Evolutionary conservation across 2,329 filamentous ascomycete species (phyloP).

Genomic region (Orbilia blumenaviensis): DNA sequence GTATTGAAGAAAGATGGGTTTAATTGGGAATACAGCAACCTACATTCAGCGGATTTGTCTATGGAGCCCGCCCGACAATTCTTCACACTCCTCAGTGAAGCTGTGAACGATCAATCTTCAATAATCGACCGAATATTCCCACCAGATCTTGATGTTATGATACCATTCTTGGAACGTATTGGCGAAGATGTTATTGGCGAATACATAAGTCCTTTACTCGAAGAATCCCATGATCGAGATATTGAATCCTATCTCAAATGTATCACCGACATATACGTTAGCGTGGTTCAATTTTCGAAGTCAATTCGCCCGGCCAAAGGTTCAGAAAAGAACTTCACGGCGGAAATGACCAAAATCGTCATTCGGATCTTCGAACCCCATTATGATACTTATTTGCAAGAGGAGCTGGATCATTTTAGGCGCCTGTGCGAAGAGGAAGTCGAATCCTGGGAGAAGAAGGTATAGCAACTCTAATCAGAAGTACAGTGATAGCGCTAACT

Average conservation of each 20-base stretch:
- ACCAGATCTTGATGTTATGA: conserved; percentile 73
- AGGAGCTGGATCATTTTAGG: conserved; percentile 88
- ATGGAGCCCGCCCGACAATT: conserved; percentile 82
- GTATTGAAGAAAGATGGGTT: neutral
- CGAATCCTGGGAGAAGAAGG: conserved; percentile 85
- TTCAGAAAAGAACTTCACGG: conserved; percentile 67
- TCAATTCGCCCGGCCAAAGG: conserved; percentile 74
- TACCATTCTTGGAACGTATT: conserved; percentile 81
- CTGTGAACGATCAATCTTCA: conserved; percentile 81
- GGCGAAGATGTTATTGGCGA: conserved; percentile 83
- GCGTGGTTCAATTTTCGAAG: conserved; percentile 79
- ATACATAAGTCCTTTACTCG: conserved; percentile 84
- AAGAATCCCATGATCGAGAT: conserved; percentile 81
- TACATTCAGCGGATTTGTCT: conserved; percentile 44
- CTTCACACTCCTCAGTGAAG: conserved; percentile 76
- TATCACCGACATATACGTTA: conserved; percentile 86
- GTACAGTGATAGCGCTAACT: neutral
- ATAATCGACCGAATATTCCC: conserved; percentile 87
- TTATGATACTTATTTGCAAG: conserved; percentile 89
- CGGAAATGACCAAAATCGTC: conserved; percentile 74
- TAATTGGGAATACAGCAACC: conserved; percentile 31
- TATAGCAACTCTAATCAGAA: conserved; percentile 62
- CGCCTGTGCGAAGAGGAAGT: conserved; percentile 80
- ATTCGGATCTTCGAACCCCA: conserved; percentile 85
- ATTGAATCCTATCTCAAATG: conserved; percentile 82